These are phyloP conservation scores for Penicillium goetzii DNA, from an alignment of 495 filamentous ascomycete species.

Conservation along the genomic window DNA sequence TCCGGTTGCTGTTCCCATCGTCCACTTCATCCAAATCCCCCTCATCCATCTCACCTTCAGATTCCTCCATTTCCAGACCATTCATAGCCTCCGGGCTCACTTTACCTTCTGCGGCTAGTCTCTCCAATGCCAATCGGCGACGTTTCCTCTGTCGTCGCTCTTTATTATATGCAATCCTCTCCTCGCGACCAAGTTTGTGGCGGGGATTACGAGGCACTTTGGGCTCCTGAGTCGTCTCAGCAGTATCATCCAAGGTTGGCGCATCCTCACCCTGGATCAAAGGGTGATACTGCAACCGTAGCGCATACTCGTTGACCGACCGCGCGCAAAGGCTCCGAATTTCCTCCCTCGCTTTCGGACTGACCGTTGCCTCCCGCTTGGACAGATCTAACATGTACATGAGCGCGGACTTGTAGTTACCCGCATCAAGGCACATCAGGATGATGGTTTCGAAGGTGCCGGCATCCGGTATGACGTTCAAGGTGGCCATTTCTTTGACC, in stretches of 20 bases:
- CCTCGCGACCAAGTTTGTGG: not conserved
- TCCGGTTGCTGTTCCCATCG: not conserved
- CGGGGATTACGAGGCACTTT: not conserved
- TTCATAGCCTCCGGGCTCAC: not conserved
- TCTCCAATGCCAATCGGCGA: not conserved
- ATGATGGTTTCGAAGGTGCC: conserved; percentile 72
- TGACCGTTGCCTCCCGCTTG: conserved; percentile 30
- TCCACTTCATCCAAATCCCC: not conserved
- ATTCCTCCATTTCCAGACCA: not conserved
- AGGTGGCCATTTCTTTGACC: conserved; percentile 71
- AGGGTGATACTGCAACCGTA: conserved; percentile 38
- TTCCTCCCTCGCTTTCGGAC: conserved; percentile 28
- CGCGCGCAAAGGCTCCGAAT: conserved; percentile 36
- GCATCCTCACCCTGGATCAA: conserved; percentile 20
- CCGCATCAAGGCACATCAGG: conserved; percentile 59
- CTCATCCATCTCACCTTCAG: not conserved
- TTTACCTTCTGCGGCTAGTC: not conserved
- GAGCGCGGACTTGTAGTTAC: conserved; percentile 44
- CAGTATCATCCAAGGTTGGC: conserved; percentile 1
- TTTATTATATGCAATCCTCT: conserved; percentile 9
- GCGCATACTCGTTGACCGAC: conserved; percentile 37
- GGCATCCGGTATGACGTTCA: conserved; percentile 60
- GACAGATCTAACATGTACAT: conserved; percentile 47
- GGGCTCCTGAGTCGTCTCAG: not conserved
- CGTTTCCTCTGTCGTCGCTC: conserved; percentile 13